phyloP scores from a whole-genome alignment of 805 yeast genomes.

The Suhomyces tanzawaensis region DNA sequence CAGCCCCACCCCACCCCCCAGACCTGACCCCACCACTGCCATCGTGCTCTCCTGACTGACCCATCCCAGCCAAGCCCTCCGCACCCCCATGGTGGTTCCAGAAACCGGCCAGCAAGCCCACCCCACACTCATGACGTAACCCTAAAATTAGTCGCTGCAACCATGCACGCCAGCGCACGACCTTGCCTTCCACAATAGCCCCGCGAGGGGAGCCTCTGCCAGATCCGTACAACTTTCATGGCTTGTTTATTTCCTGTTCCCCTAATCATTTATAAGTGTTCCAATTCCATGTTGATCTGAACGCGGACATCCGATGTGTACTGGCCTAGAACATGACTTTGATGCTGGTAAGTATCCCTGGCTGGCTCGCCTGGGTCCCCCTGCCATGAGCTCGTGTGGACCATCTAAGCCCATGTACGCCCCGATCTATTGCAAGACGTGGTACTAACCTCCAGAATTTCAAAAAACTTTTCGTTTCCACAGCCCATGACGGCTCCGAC shows the following conservation, averaged over 20 bases:
- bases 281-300: not conserved
- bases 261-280: not conserved
- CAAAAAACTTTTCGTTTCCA: slow-evolving; percentile 11
- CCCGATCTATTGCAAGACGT: not conserved
- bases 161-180: not conserved
- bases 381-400: not conserved
- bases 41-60: no score
- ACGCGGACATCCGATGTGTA: not conserved
- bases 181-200: slow-evolving; percentile 1
- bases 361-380: not conserved
- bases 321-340: slow-evolving; percentile 9
- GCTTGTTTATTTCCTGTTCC: slow-evolving; percentile 1
- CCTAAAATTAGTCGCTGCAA: not conserved
- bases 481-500: slow-evolving; percentile 1
- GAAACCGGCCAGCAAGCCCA: not conserved
- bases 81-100: not conserved
- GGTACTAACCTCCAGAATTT: slow-evolving; percentile 12
- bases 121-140: not conserved
- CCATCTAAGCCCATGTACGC: not conserved
- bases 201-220: slow-evolving; percentile 3
- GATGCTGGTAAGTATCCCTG: slow-evolving; percentile 11
- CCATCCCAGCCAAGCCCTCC: not conserved
- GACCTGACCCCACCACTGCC: no score
- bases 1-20: no score
- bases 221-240: no score